Conservation (phyloP, 805 yeast species). For the Ogataea chonburiensis region DNA sequence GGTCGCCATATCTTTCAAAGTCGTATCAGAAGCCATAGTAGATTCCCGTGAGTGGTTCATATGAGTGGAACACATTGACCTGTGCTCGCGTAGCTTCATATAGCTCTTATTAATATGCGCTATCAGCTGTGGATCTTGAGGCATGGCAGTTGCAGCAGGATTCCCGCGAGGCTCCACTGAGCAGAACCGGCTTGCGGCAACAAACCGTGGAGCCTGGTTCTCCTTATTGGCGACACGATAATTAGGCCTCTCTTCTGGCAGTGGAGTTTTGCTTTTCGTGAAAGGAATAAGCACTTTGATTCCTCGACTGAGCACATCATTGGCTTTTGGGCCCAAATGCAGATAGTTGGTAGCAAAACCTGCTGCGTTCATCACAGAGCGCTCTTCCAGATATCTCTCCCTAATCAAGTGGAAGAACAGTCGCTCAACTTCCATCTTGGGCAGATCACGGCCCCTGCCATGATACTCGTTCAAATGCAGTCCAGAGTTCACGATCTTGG, state of each 20-base stretch:
- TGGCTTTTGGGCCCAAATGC: conserved; percentile 56
- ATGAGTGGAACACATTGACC: conserved; percentile 44
- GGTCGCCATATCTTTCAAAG: conserved; percentile 54
- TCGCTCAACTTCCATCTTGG: conserved; percentile 74
- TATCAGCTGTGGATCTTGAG: conserved; percentile 25
- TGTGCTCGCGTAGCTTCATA: conserved; percentile 37
- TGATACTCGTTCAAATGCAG: conserved; percentile 60
- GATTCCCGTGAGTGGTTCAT: conserved; percentile 37
- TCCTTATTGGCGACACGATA: conserved; percentile 22
- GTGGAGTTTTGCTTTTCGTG: conserved; percentile 23
- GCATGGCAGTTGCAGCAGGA: conserved; percentile 5
- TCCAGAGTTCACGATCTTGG: conserved; percentile 61
- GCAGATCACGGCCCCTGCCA: conserved; percentile 65
- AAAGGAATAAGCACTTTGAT: conserved; percentile 54
- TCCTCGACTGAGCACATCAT: conserved; percentile 39
- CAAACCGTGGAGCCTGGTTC: conserved; percentile 18
- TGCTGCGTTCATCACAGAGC: conserved; percentile 65
- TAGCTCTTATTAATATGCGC: conserved; percentile 33
- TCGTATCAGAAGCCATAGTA: conserved; percentile 37
- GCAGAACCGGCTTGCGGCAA: conserved; percentile 20
- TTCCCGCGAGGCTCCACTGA: conserved; percentile 4
- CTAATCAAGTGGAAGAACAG: conserved; percentile 76
- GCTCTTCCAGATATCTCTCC: conserved; percentile 65
- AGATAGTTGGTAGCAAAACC: conserved; percentile 83
- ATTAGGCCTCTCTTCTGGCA: conserved; percentile 1